Conservation (phyloP, 139 green algal genomes). For the Haematococcus sp. region DNA sequence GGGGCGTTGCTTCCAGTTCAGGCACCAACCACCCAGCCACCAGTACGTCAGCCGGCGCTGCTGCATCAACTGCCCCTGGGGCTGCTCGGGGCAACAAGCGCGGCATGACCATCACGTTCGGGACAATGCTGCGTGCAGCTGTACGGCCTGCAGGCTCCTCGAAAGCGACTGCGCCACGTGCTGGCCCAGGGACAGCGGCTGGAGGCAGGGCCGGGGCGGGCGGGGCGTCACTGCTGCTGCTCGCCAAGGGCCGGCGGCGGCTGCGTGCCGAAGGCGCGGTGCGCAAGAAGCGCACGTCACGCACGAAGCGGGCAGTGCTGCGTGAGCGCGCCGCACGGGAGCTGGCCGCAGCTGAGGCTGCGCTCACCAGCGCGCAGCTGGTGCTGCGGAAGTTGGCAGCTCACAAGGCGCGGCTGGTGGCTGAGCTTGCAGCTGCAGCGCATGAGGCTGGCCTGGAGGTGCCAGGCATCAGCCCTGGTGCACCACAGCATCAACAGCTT, state of each 20-base stretch:
- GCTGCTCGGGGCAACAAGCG: neutral
- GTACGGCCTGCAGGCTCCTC: neutral
- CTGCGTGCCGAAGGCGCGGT: neutral
- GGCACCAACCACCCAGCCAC: too few species aligned
- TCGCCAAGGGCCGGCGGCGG: neutral
- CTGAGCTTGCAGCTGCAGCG: neutral
- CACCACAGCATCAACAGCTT: too few species aligned
- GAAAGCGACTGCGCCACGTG: neutral
- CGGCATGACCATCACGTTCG: too few species aligned
- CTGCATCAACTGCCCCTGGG: neutral
- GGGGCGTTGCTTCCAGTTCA: too few species aligned
- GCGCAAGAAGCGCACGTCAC: conserved; percentile 35
- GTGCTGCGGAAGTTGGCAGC: neutral
- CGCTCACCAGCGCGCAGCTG: neutral
- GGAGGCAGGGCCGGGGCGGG: neutral
- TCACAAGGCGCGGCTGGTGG: conserved; percentile 1
- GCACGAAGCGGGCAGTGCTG: conserved; percentile 41
- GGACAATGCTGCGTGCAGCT: neutral
- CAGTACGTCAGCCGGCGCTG: too few species aligned
- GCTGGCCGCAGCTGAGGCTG: conserved; percentile 12
- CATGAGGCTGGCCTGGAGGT: neutral
- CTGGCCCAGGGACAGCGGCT: too few species aligned
- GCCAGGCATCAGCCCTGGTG: too few species aligned
- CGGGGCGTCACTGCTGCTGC: neutral
- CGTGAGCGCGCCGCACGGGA: conserved; percentile 6